Conservation (phyloP, 495 filamentous ascomycete genomes). For the Aspergillus nidulans region DNA sequence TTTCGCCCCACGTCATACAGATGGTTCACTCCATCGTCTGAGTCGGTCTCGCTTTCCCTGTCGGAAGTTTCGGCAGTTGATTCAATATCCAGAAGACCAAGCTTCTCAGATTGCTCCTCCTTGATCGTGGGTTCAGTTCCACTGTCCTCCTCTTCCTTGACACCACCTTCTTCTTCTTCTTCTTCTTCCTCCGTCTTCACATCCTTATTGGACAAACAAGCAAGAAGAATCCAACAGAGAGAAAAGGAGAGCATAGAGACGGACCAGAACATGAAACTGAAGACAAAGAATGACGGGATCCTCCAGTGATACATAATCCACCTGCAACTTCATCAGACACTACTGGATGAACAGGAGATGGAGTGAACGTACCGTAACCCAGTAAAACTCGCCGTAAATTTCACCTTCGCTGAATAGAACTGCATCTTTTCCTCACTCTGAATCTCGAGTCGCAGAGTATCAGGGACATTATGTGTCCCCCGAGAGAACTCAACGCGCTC, state of each 20-base stretch:
- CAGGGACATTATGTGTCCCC: constrained; percentile 53
- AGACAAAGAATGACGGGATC: constrained; percentile 60
- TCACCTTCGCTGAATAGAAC: constrained; percentile 65
- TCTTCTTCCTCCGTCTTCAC: constrained; percentile 17
- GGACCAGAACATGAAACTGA: constrained; percentile 68
- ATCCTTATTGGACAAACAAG: constrained; percentile 24
- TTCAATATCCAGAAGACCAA: not conserved
- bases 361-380: constrained; percentile 56
- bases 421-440: constrained; percentile 63
- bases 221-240: constrained; percentile 54
- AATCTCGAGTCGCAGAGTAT: constrained; percentile 58
- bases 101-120: constrained; percentile 24
- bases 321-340: constrained; percentile 27
- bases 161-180: constrained; percentile 13
- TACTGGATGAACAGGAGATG: not conserved
- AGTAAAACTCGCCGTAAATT: constrained; percentile 64
- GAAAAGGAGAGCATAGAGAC: constrained; percentile 59
- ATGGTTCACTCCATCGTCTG: constrained; percentile 11
- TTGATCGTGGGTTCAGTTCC: constrained; percentile 21
- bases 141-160: constrained; percentile 24
- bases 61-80: not conserved
- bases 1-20: not conserved
- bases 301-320: constrained; percentile 85
- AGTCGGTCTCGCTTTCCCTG: constrained; percentile 21
- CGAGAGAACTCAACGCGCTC: constrained; percentile 62